Conservation (phyloP, 805 yeast genomes). For the Ogataea nonfermentans region DNA sequence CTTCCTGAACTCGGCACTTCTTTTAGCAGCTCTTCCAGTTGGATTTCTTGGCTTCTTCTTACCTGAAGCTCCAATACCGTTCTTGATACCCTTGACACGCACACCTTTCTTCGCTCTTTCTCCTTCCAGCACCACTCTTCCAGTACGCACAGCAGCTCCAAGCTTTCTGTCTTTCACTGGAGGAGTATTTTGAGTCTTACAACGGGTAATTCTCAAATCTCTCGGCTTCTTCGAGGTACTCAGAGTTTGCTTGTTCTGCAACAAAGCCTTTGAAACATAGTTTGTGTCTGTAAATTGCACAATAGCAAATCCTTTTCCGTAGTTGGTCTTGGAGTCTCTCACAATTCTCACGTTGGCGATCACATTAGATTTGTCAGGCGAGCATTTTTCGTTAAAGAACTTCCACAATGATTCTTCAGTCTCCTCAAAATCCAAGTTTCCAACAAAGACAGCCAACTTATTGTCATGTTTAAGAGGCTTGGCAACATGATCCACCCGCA, state of each 20-base stretch:
- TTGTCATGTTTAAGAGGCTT: constrained; percentile 87
- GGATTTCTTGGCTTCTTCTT: constrained; percentile 59
- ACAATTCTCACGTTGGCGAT: constrained; percentile 88
- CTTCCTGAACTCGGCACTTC: constrained; percentile 39
- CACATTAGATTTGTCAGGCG: constrained; percentile 35
- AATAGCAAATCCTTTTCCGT: constrained; percentile 97
- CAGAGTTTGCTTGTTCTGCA: constrained; percentile 68
- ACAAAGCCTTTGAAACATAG: constrained; percentile 76
- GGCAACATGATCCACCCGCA: constrained; percentile 89
- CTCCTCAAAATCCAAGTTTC: constrained; percentile 91
- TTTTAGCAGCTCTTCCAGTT: constrained; percentile 48
- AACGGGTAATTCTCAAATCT: constrained; percentile 73
- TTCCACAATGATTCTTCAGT: constrained; percentile 86
- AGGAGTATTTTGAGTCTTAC: constrained; percentile 39
- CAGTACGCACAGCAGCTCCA: constrained; percentile 74
- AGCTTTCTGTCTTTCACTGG: constrained; percentile 51
- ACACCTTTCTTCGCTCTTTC: constrained; percentile 72
- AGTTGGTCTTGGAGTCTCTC: constrained; percentile 88
- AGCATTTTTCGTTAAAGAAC: constrained; percentile 56
- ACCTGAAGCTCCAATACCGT: constrained; percentile 42
- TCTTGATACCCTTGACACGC: constrained; percentile 57
- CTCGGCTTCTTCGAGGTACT: constrained; percentile 43
- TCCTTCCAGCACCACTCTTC: constrained; percentile 66
- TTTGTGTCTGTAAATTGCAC: constrained; percentile 79
- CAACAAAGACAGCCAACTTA: constrained; percentile 83